Conservation (phyloP, 208 protist species). For the Crithidia thermophila region DNA sequence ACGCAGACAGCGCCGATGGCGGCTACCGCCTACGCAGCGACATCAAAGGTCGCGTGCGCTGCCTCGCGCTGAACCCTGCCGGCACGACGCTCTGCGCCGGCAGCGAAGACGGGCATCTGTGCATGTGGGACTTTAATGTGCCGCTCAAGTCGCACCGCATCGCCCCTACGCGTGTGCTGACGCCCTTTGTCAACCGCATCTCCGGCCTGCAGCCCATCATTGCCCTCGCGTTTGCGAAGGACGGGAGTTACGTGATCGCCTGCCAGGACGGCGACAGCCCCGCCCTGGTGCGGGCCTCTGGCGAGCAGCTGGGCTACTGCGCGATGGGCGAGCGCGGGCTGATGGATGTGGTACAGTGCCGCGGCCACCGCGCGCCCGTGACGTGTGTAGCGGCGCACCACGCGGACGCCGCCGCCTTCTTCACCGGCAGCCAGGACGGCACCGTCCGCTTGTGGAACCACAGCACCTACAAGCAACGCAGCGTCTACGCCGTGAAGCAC, state of each 20-base stretch:
- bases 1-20: slow-evolving; percentile 4
- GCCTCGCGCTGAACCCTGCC: slow-evolving; percentile 48
- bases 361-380: slow-evolving; percentile 70
- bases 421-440: slow-evolving; percentile 70
- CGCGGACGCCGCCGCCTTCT: slow-evolving; percentile 42
- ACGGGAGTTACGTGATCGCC: slow-evolving; percentile 68
- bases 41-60: slow-evolving; percentile 62
- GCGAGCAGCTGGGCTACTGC: slow-evolving; percentile 70
- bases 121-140: slow-evolving; percentile 77
- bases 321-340: slow-evolving; percentile 76
- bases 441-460: slow-evolving; percentile 73
- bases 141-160: slow-evolving; percentile 44
- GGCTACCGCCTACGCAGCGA: slow-evolving; percentile 43
- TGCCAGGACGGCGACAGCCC: slow-evolving; percentile 83
- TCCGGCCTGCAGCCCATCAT: slow-evolving; percentile 77
- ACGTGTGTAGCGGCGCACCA: slow-evolving; percentile 57
- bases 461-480: slow-evolving; percentile 43
- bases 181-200: slow-evolving; percentile 84
- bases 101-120: slow-evolving; percentile 73
- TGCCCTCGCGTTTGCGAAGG: slow-evolving; percentile 42
- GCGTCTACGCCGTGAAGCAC: slow-evolving; percentile 73
- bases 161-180: slow-evolving; percentile 69
- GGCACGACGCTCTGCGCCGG: slow-evolving; percentile 63
- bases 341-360: slow-evolving; percentile 74
- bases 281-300: slow-evolving; percentile 51